Conservation (phyloP, 2,329 filamentous ascomycete genomes). For the Rhinocladiella similis region DNA sequence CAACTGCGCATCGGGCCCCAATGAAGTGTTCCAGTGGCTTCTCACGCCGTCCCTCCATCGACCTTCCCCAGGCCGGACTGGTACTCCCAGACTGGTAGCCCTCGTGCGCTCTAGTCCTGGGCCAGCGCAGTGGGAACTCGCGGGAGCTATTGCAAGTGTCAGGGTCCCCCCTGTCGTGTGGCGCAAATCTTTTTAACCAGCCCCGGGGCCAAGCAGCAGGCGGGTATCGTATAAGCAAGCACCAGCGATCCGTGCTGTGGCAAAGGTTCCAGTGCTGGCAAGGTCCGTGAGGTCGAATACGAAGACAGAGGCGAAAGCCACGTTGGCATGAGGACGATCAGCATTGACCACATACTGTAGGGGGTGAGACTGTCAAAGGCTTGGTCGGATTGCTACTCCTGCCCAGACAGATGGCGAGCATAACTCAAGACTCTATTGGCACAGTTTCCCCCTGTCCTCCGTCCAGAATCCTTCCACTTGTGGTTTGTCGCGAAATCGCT, state of each 20-base stretch:
- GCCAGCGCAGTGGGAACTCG: neutral
- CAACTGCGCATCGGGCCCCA: neutral
- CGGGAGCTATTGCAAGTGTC: neutral
- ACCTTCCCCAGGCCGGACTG: slow-evolving; percentile 2
- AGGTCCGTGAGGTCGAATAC: neutral
- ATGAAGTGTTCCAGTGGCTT: slow-evolving; percentile 1
- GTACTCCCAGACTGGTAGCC: neutral
- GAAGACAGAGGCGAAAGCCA: neutral
- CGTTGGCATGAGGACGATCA: neutral
- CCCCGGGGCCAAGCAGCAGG: neutral
- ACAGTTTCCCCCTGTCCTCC: no score
- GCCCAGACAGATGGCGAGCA: no score
- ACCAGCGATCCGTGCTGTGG: neutral
- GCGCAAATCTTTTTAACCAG: neutral
- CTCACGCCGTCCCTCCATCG: slow-evolving; percentile 2
- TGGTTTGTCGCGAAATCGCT: neutral
- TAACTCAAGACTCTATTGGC: no score
- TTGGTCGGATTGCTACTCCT: no score
- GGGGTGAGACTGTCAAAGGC: no score
- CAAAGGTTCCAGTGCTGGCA: neutral
- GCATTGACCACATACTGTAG: neutral
- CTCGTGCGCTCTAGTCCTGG: no score
- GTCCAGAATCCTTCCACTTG: neutral
- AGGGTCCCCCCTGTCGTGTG: neutral
- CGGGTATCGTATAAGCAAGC: neutral